A percentile compares a stretch with the other conserved stretches of the same genome.
These are phyloP conservation scores for Penicillium sp. DNA, from an alignment of 2,329 filamentous ascomycete genomes.

Conservation along the genomic window DNA sequence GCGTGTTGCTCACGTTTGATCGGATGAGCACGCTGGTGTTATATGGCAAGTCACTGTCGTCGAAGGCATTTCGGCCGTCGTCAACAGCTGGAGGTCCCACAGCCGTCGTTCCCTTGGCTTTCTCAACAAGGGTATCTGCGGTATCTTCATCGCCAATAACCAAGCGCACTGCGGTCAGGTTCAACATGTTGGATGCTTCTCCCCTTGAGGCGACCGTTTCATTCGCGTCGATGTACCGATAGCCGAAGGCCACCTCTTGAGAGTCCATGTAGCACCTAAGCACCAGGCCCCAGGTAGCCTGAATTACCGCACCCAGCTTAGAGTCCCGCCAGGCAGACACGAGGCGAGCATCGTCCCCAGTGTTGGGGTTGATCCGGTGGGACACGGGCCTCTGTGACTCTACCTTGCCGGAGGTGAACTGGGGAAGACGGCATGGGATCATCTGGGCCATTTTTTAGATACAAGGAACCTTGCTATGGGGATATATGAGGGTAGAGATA, in stretches of 20 bases:
- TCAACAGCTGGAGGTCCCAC: constrained; percentile 18
- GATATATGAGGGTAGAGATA: not conserved
- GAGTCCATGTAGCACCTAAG: constrained; percentile 51
- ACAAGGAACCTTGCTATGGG: not conserved
- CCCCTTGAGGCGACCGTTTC: constrained; percentile 7
- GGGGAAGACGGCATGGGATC: constrained; percentile 40
- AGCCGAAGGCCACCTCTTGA: constrained; percentile 55
- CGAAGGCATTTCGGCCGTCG: constrained; percentile 15
- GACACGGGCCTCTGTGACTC: constrained; percentile 41
- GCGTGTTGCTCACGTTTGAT: constrained; percentile 30
- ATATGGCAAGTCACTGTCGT: constrained; percentile 32
- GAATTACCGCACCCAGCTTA: constrained; percentile 35
- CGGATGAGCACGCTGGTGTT: constrained; percentile 44
- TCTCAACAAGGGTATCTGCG: constrained; percentile 34
- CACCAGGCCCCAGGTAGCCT: constrained; percentile 53
- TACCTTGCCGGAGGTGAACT: constrained; percentile 34
- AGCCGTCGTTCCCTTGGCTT: constrained; percentile 24
- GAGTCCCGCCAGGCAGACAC: constrained; percentile 36
- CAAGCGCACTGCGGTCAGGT: constrained; percentile 30
- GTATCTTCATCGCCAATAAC: constrained; percentile 36
- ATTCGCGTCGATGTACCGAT: constrained; percentile 36
- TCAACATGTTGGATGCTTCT: constrained; percentile 20
- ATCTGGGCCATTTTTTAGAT: constrained; percentile 32
- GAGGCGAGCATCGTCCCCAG: constrained; percentile 35
- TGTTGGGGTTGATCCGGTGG: constrained; percentile 36